These are phyloP conservation scores for Ensete glaucum DNA, from an alignment of 176 grass and related monocot species.

Conservation along the genomic window DNA sequence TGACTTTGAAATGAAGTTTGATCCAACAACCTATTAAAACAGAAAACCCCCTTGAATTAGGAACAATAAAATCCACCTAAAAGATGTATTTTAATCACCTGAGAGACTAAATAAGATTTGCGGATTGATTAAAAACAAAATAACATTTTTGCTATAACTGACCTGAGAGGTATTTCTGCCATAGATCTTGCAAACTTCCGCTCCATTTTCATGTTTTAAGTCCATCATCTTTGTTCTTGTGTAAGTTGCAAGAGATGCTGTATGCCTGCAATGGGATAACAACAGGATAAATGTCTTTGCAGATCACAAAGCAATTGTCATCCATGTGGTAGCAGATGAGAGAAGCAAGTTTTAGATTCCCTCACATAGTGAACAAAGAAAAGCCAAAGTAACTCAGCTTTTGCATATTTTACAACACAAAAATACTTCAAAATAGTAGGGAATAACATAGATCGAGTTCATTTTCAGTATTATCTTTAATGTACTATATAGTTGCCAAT, in stretches of 20 bases:
- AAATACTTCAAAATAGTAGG: too few species aligned
- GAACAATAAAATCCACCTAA: too few species aligned
- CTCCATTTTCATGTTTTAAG: slow-evolving; percentile 76
- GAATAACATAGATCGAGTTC: too few species aligned
- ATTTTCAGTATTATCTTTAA: too few species aligned
- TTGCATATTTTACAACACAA: too few species aligned
- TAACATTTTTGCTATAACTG: neutral
- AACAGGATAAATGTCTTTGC: slow-evolving; percentile 7
- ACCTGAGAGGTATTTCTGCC: slow-evolving; percentile 51
- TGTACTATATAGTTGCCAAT: too few species aligned
- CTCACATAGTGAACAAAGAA: neutral
- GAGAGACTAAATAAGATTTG: neutral
- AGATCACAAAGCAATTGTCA: neutral
- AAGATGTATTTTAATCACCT: too few species aligned
- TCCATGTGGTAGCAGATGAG: neutral
- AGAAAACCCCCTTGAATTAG: too few species aligned
- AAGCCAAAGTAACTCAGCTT: too few species aligned
- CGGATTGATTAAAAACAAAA: neutral
- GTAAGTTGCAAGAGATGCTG: slow-evolving; percentile 57
- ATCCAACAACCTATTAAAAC: too few species aligned
- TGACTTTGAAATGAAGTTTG: too few species aligned
- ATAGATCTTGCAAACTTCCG: slow-evolving; percentile 68
- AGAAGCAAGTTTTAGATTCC: neutral
- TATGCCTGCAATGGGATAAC: slow-evolving; percentile 50
- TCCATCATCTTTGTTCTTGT: slow-evolving; percentile 59